Evolutionary conservation across 208 protist species (phyloP).

Genomic region (Angomonas deanei): DNA sequence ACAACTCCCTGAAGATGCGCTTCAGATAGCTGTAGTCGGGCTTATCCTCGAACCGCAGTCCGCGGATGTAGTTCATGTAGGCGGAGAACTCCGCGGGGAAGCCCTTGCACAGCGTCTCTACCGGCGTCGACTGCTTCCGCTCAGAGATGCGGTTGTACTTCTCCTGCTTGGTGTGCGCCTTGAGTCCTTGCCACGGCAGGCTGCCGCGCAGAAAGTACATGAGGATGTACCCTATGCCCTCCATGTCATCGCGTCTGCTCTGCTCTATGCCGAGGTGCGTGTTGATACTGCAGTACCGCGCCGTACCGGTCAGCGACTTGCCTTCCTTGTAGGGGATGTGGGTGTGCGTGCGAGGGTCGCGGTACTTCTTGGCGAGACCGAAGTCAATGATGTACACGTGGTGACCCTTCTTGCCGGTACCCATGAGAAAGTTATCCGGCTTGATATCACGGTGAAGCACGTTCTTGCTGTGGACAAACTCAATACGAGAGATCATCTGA

Average conservation of each 20-base stretch:
- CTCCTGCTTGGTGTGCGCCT: constrained; percentile 95
- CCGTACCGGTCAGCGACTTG: constrained; percentile 99
- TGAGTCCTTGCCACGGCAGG: constrained; percentile 98
- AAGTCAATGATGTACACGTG: constrained; percentile 98
- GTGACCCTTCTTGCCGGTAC: constrained; percentile 81
- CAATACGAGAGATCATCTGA: constrained; percentile 87
- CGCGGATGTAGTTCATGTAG: constrained; percentile 97
- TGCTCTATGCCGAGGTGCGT: constrained; percentile 98
- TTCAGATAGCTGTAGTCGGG: constrained; percentile 98
- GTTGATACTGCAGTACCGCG: constrained; percentile 99
- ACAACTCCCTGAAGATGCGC: constrained; percentile 98
- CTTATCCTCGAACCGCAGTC: constrained; percentile 97
- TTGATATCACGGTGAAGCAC: constrained; percentile 94
- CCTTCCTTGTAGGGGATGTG: constrained; percentile 99
- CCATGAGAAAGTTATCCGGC: constrained; percentile 94
- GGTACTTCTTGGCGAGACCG: constrained; percentile 99
- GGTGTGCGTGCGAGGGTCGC: constrained; percentile 95
- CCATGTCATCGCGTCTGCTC: constrained; percentile 96
- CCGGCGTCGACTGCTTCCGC: constrained; percentile 94
- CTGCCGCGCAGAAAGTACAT: constrained; percentile 99
- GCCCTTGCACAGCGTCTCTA: constrained; percentile 95
- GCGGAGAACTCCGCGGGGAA: constrained; percentile 94
- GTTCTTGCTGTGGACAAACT: constrained; percentile 92
- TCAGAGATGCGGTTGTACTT: constrained; percentile 99
- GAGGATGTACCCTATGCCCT: constrained; percentile 98